These are phyloP conservation scores for Bondarzewia mesenterica DNA, from an alignment of 1,284 basidiomycete species.

Conservation along the genomic window DNA sequence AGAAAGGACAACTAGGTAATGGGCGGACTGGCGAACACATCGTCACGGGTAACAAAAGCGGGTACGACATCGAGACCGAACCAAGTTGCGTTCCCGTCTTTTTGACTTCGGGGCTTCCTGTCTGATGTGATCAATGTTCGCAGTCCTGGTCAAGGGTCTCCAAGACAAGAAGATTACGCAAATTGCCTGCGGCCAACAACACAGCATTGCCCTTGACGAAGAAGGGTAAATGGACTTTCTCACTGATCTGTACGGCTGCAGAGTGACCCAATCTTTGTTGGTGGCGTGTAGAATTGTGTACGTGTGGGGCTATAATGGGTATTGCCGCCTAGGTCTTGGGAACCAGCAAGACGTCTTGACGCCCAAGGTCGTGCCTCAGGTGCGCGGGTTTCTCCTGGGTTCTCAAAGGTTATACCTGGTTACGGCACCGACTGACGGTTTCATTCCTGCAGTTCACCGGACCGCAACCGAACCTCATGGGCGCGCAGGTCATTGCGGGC, in stretches of 20 bases:
- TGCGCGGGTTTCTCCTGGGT: constrained; percentile 13
- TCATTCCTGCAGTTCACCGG: constrained; percentile 57
- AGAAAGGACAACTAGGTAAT: constrained; percentile 89
- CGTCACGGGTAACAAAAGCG: constrained; percentile 74
- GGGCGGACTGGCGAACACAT: constrained; percentile 87
- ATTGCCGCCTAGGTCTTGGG: constrained; percentile 76
- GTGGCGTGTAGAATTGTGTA: constrained; percentile 51
- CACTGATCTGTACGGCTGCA: not conserved
- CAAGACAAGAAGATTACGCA: constrained; percentile 71
- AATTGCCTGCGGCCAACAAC: constrained; percentile 83
- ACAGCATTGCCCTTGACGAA: constrained; percentile 76
- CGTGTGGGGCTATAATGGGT: constrained; percentile 83
- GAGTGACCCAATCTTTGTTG: constrained; percentile 3
- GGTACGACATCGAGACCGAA: constrained; percentile 71
- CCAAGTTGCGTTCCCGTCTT: constrained; percentile 46
- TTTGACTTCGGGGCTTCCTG: constrained; percentile 5
- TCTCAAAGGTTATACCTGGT: no score
- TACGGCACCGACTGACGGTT: not conserved
- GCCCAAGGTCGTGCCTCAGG: constrained; percentile 74
- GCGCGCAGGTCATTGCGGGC: constrained; percentile 65
- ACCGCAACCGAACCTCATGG: constrained; percentile 58
- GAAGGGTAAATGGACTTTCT: constrained; percentile 42
- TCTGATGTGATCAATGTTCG: constrained; percentile 7
- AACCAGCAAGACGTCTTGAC: constrained; percentile 76
- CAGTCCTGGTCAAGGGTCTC: constrained; percentile 67